Evolutionary conservation across 768 basidiomycete species (phyloP).

Genomic region (Termitomyces sp.): DNA sequence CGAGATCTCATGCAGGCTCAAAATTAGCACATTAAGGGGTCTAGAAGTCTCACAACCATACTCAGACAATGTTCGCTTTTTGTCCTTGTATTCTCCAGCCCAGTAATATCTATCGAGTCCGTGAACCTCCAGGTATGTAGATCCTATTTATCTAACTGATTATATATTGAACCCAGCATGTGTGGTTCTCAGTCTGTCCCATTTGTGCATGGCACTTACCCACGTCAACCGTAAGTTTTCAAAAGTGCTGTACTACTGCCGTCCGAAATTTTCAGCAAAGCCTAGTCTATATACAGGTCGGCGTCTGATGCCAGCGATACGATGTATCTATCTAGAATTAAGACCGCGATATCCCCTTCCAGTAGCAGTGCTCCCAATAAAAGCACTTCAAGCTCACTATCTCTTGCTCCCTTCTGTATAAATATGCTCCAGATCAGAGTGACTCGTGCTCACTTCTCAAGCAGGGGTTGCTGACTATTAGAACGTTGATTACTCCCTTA

Average conservation of each 20-base stretch:
- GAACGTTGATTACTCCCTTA: neutral
- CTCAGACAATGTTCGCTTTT: too few relatives aligned
- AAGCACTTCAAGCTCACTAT: neutral
- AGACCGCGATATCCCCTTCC: neutral
- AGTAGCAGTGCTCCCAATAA: neutral
- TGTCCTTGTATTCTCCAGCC: too few relatives aligned
- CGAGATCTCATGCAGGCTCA: too few relatives aligned
- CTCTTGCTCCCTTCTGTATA: neutral
- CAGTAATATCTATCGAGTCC: too few relatives aligned
- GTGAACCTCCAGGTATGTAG: too few relatives aligned
- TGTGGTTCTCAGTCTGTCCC: too few relatives aligned
- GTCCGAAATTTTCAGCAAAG: neutral
- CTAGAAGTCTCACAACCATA: too few relatives aligned
- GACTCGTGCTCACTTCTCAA: conserved; percentile 2
- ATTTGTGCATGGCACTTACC: neutral
- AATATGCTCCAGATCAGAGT: conserved; percentile 4
- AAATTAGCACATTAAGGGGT: too few relatives aligned
- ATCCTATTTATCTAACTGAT: too few relatives aligned
- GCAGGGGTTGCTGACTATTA: neutral
- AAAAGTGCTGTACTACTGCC: neutral
- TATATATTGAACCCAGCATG: too few relatives aligned
- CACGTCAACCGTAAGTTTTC: neutral
- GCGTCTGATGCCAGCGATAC: neutral
- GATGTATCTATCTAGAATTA: neutral
- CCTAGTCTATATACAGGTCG: too few relatives aligned